A percentile compares a stretch with the other conserved stretches of the same genome.
Evolutionary conservation across 225 moss, liverwort and hornwort genomes (phyloP).

Genomic region (Asterella californica): DNA sequence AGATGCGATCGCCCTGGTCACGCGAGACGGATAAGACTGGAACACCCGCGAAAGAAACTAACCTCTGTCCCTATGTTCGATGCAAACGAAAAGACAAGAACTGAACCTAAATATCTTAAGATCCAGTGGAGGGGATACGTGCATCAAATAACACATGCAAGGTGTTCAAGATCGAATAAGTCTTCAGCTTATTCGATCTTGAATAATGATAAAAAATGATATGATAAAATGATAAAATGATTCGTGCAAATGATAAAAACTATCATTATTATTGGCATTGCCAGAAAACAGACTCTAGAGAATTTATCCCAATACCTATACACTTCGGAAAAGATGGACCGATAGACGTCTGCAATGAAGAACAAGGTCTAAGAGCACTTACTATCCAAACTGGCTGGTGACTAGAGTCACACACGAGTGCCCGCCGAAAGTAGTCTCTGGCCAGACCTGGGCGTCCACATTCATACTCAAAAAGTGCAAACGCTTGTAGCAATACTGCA

Average conservation of each 20-base stretch:
- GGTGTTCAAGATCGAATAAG: neutral
- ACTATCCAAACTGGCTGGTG: conserved; percentile 99
- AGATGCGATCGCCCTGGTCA: neutral
- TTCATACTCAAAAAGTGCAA: conserved; percentile 84
- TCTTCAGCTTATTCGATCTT: no score
- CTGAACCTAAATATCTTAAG: neutral
- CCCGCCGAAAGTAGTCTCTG: conserved; percentile 68
- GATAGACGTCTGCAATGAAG: neutral
- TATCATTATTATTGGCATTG: no score
- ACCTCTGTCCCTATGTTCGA: neutral
- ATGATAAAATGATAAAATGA: no score
- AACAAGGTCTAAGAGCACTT: conserved; percentile 30
- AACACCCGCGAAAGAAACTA: no score
- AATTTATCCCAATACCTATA: neutral
- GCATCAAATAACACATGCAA: neutral
- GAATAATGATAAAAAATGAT: no score
- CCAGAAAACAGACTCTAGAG: no score
- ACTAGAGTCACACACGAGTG: conserved; percentile 59
- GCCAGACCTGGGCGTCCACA: conserved; percentile 68
- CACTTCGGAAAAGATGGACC: neutral
- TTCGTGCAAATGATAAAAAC: no score
- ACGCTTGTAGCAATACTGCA: conserved; percentile 80
- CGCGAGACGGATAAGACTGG: neutral
- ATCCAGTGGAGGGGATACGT: neutral
- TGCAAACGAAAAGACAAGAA: neutral